These are phyloP conservation scores for Fusarium pininemorale DNA, from an alignment of 2,329 filamentous ascomycete genomes.

Conservation along the genomic window DNA sequence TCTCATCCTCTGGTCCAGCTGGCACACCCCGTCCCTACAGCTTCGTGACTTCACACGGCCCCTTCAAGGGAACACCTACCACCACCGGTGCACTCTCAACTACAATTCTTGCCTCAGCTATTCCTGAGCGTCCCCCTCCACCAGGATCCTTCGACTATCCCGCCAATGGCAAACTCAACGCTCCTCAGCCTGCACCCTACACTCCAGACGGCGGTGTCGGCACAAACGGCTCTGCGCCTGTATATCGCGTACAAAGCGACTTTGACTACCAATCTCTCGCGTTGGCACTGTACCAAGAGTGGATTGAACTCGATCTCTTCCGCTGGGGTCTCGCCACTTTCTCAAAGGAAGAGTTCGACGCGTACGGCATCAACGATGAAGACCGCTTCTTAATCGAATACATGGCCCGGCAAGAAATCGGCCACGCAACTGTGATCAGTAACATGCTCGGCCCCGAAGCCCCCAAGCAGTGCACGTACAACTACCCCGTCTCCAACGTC, in stretches of 20 bases:
- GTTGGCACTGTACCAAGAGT: conserved; percentile 82
- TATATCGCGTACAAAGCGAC: conserved; percentile 81
- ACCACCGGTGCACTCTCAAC: conserved; percentile 75
- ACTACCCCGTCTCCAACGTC: conserved; percentile 80
- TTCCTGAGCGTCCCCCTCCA: conserved; percentile 66
- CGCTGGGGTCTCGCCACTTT: conserved; percentile 78
- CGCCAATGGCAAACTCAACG: conserved; percentile 73
- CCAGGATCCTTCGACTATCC: conserved; percentile 75
- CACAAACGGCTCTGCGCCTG: conserved; percentile 78
- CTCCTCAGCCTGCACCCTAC: conserved; percentile 76
- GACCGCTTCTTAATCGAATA: conserved; percentile 77
- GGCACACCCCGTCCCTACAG: conserved; percentile 51
- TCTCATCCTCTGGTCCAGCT: conserved; percentile 45
- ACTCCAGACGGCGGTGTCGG: conserved; percentile 77
- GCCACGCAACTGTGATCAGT: conserved; percentile 78
- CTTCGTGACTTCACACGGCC: conserved; percentile 73
- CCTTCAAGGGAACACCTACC: conserved; percentile 71
- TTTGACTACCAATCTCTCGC: conserved; percentile 84
- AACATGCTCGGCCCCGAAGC: conserved; percentile 80
- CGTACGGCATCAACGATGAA: conserved; percentile 72
- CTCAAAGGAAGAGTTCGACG: conserved; percentile 73
- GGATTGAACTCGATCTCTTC: conserved; percentile 86
- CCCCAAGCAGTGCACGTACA: conserved; percentile 80
- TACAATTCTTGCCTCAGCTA: conserved; percentile 63
- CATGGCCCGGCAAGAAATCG: conserved; percentile 81